These are phyloP conservation scores for Aspergillus candidus DNA, from an alignment of 2,329 filamentous ascomycete species.

Conservation along the genomic window DNA sequence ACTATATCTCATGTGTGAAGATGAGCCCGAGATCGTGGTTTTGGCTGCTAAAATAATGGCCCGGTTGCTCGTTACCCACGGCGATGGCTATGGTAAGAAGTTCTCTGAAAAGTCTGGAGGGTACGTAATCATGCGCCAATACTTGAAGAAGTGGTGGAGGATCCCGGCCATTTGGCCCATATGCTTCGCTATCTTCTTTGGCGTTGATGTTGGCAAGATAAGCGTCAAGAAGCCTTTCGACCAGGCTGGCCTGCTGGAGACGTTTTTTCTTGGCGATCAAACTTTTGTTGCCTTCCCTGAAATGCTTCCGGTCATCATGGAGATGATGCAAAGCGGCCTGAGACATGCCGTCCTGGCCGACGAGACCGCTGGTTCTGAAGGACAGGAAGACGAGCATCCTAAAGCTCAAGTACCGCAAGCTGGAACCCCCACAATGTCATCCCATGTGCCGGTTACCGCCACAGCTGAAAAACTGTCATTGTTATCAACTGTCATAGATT, in stretches of 20 bases:
- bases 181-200: constrained; percentile 83
- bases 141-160: constrained; percentile 84
- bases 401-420: constrained; percentile 8
- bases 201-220: constrained; percentile 68
- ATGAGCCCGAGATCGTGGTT: constrained; percentile 74
- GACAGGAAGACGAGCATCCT: background rate
- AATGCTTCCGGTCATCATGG: constrained; percentile 69
- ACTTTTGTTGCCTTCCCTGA: constrained; percentile 68
- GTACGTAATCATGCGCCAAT: constrained; percentile 75
- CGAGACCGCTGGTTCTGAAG: constrained; percentile 53
- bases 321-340: constrained; percentile 82
- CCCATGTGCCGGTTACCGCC: constrained; percentile 9
- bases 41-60: constrained; percentile 77
- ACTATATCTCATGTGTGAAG: constrained; percentile 81
- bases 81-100: constrained; percentile 72
- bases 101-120: constrained; percentile 83
- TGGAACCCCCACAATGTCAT: constrained; percentile 11
- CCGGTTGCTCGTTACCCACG: constrained; percentile 75
- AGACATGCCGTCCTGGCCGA: constrained; percentile 58
- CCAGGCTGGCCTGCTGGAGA: constrained; percentile 64
- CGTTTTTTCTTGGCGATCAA: constrained; percentile 56
- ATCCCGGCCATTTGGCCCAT: constrained; percentile 78
- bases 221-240: constrained; percentile 70
- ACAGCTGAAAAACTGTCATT: constrained; percentile 57
- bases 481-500: constrained; percentile 69